Percentiles rank a stretch among this genome's conserved stretches.
Conservation (phyloP, 2,329 filamentous ascomycete genomes). For the Botryotinia narcissicola region DNA sequence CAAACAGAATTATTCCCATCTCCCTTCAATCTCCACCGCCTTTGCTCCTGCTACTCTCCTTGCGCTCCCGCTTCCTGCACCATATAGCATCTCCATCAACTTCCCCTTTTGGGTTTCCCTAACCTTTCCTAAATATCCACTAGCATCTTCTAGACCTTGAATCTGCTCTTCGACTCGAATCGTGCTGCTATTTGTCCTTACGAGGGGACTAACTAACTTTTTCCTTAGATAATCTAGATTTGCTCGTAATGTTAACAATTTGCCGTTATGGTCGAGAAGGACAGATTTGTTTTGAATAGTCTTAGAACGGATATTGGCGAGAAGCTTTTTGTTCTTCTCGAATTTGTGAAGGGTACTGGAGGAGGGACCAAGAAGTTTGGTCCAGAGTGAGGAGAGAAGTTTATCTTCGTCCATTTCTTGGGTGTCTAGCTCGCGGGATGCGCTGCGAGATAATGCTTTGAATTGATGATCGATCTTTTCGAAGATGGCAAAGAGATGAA, state of each 20-base stretch:
- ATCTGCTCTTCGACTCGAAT: slow-evolving; percentile 84
- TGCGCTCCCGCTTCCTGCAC: slow-evolving; percentile 35
- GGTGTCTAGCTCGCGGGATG: slow-evolving; percentile 76
- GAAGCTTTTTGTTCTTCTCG: slow-evolving; percentile 80
- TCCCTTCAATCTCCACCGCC: slow-evolving; percentile 26
- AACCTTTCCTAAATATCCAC: slow-evolving; percentile 72
- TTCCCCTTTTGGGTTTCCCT: slow-evolving; percentile 78
- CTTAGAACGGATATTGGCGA: slow-evolving; percentile 74
- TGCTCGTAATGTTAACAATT: slow-evolving; percentile 78
- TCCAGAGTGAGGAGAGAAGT: slow-evolving; percentile 81
- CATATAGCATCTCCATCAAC: slow-evolving; percentile 77
- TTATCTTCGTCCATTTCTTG: slow-evolving; percentile 81
- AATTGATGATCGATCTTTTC: slow-evolving; percentile 90
- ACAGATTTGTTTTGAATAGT: slow-evolving; percentile 86
- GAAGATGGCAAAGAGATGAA: slow-evolving; percentile 83
- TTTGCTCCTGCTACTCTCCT: slow-evolving; percentile 23
- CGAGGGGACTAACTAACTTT: slow-evolving; percentile 80
- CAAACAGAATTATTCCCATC: slow-evolving; percentile 24
- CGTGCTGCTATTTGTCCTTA: slow-evolving; percentile 66
- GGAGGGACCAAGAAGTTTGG: slow-evolving; percentile 74
- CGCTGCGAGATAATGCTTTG: slow-evolving; percentile 79
- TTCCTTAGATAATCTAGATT: slow-evolving; percentile 81
- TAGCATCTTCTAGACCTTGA: slow-evolving; percentile 74
- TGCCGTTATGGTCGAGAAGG: slow-evolving; percentile 81
- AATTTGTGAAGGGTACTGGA: slow-evolving; percentile 79